Evolutionary conservation across 257 asterid genomes (phyloP), one percentile per base, ranked within the genome.

Genomic region (Ajuga chamaepitys): DNA sequence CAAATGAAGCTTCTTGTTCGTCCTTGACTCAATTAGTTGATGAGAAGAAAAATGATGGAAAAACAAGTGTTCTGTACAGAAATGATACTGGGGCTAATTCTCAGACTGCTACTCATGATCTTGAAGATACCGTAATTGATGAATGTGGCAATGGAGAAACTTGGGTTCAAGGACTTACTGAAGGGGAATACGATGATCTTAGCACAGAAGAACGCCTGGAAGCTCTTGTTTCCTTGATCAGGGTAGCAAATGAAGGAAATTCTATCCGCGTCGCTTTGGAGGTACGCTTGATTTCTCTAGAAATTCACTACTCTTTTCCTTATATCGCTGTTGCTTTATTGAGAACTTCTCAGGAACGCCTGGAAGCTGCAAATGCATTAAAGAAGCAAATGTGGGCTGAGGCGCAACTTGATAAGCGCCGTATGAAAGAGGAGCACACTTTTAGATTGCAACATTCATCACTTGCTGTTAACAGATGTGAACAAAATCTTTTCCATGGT

Each of bases 371-470:
- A 41, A 86, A 79, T 82, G 87, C 97, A 52, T 73, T 91, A 75
- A 91, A 88, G 84, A 91, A 91, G 82, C 98, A 91, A 78, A 85
- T 92, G 87, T 92, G 95, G 97, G 92, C 95, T 0, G 97, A 88
- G 74, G 97, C 93, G 4, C 95, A 85, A 75, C 87, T 88, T 48
- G 98, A 92, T 74, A 92, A 84, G 76, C 91, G 98, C 4, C 97
- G 98, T 24, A 59, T 82, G 67, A 92, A 84, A 78, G 97, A 88
- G 64, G 97, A 88, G 65, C 71, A 68, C 63, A 52, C 71, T 50
- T 47, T 75, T 26, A 87, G 75, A 81, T 45, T 71, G 48, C 88
- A 80, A 17, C 56, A 55, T 59, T 73, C 83, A 56, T 76, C 73
- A 11, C 40, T 63, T 45, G 50, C 61, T 18, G 60, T 62, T 70